Percentiles rank a stretch among this genome's conserved stretches.
Evolutionary conservation across 2,329 filamentous ascomycete species (phyloP).

Genomic region (Calonectria pseudoturangicola): DNA sequence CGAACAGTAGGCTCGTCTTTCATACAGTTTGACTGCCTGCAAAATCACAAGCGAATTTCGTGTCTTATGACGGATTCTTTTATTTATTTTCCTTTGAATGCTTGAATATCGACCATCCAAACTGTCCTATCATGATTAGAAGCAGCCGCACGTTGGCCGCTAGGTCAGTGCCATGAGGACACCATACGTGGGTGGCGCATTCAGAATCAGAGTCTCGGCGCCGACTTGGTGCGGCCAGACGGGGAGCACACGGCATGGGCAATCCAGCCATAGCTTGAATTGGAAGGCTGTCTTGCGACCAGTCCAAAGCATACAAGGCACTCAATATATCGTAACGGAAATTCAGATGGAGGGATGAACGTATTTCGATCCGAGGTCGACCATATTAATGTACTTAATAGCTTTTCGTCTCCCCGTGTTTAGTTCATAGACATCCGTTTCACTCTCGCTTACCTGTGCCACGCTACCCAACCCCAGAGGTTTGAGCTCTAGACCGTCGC

Average conservation of each 20-base stretch:
- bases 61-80: not conserved
- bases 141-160: not conserved
- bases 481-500: not conserved
- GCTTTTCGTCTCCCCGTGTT: not conserved
- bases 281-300: constrained; percentile 13
- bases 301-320: not conserved
- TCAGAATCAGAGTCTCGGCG: not conserved
- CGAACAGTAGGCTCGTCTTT: not conserved
- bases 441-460: not conserved
- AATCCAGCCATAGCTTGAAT: constrained; percentile 2
- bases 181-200: constrained; percentile 3
- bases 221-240: not conserved
- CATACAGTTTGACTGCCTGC: not conserved
- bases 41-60: not conserved
- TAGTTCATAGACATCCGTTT: not conserved
- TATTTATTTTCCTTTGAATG: not conserved
- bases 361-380: not conserved
- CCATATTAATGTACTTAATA: not conserved
- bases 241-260: not conserved
- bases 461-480: not conserved
- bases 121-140: not conserved
- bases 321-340: not conserved
- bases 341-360: not conserved
- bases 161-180: not conserved
- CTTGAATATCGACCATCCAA: no score